Evolutionary conservation across 768 basidiomycete genomes (phyloP).

Genomic region (Collybia sordida): DNA sequence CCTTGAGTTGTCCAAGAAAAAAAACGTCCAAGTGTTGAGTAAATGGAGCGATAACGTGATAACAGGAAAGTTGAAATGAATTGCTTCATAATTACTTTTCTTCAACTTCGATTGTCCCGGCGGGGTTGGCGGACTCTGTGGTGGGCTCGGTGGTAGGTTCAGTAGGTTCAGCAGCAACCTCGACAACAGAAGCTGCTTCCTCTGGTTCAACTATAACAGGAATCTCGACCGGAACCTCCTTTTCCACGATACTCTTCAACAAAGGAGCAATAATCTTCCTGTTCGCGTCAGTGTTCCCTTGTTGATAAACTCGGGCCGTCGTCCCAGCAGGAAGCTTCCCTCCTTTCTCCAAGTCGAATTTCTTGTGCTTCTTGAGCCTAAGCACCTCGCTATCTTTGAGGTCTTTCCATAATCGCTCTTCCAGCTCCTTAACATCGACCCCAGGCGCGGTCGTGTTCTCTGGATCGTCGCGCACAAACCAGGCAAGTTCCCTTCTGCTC

Average conservation of each 20-base stretch:
- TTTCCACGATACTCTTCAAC: conserved; percentile 58
- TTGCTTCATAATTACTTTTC: no score
- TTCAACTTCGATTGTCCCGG: no score
- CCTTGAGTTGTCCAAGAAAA: no score
- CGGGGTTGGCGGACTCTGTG: no score
- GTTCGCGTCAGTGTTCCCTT: conserved; percentile 60
- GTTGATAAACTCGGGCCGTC: conserved; percentile 57
- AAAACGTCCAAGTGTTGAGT: no score
- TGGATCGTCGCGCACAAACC: conserved; percentile 52
- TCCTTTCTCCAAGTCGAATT: conserved; percentile 33
- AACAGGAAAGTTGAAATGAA: no score
- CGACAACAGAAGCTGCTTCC: no score
- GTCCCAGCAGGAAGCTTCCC: conserved; percentile 31
- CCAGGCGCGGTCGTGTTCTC: conserved; percentile 7
- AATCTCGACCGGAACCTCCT: no score
- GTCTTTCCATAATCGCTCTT: conserved; percentile 52
- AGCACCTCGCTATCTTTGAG: conserved; percentile 58
- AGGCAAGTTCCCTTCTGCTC: conserved; percentile 64
- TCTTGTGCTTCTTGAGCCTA: conserved; percentile 48
- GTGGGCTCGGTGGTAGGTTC: no score
- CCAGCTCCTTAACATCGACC: conserved; percentile 38
- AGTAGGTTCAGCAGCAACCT: no score
- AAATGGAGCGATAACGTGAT: no score
- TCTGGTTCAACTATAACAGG: no score
- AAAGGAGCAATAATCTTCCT: conserved; percentile 70